Conservation (phyloP, 805 yeast species). For the Saccharomyces paradoxus region DNA sequence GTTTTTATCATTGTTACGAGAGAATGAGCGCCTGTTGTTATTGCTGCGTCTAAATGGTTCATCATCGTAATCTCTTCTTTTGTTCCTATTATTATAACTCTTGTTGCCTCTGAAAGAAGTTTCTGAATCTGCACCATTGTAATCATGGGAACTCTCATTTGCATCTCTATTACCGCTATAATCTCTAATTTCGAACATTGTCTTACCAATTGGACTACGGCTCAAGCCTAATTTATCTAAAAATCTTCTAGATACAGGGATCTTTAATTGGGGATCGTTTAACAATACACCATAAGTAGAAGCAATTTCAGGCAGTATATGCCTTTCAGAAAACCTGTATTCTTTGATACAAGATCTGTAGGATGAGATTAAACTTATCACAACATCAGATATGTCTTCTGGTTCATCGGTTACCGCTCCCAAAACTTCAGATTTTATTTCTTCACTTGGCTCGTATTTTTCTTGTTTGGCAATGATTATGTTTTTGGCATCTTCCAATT, state of each 20-base stretch:
- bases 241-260: slow-evolving; percentile 15
- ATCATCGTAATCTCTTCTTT: background rate
- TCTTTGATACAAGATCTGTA: slow-evolving; percentile 29
- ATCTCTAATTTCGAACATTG: slow-evolving; percentile 18
- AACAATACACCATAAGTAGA: slow-evolving; percentile 18
- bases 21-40: background rate
- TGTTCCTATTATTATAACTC: background rate
- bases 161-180: slow-evolving; percentile 2
- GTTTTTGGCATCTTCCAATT: slow-evolving; percentile 43
- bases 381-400: slow-evolving; percentile 25
- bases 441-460: slow-evolving; percentile 34
- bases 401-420: slow-evolving; percentile 14
- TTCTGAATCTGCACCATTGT: background rate
- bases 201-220: slow-evolving; percentile 14
- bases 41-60: background rate
- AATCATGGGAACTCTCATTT: background rate
- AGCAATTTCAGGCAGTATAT: slow-evolving; percentile 18
- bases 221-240: slow-evolving; percentile 20
- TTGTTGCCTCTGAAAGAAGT: background rate
- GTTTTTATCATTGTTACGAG: background rate
- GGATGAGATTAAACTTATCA: slow-evolving; percentile 32
- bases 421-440: slow-evolving; percentile 23
- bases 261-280: slow-evolving; percentile 17
- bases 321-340: slow-evolving; percentile 26
- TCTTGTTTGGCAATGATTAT: slow-evolving; percentile 43